Evolutionary conservation across 2,329 filamentous ascomycete species (phyloP), one percentile per base, ranked within the genome.

Genomic region (Penicillium sclerotiorum): DNA sequence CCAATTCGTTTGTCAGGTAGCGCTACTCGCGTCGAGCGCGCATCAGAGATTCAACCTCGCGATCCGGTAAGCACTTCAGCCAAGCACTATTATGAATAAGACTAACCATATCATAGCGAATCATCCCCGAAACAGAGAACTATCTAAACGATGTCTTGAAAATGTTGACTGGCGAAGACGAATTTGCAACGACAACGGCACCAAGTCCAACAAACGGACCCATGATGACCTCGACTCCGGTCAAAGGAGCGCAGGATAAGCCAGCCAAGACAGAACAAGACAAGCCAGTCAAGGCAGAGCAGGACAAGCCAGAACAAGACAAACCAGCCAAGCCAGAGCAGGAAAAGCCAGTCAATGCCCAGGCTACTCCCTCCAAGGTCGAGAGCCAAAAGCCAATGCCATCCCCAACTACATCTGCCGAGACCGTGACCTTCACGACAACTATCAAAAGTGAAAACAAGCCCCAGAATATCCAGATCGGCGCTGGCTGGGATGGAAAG

Each of bases 61-160:
- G 55, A 58, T 17, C 59, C 58, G 18, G 59, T 62, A 40, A 27
- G 53, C n/a, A n/a, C n/a, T n/a, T n/a, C n/a, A n/a, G n/a, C n/a
- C n/a, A n/a, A n/a, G n/a, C n/a, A n/a, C n/a, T n/a, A n/a, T n/a
- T n/a, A n/a, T n/a, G n/a, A n/a, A n/a, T n/a, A n/a, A n/a, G n/a
- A n/a, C 50, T 59, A 48, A 60, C 15, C 20, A 0, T 15, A 11
- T 0, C 1, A 28, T 27, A 66, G 62, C 55, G 63, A 48, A 40
- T 63, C 7, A 60, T 65, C 28, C 61, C 64, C 13, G 47, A 56
- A 20, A 57, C 51, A 8, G 21, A 53, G 6, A 11, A 54, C 4
- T 54, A 65, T 21, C 22, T 66, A 1, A 6, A 38, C 30, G 13
- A 46, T 2, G 9, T 65, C 17, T 37, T 66, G 3, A 30, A 52